A percentile compares a stretch with the other conserved stretches of the same genome.
These are phyloP conservation scores for Teunomyces gatunensis DNA, from an alignment of 805 yeast genomes.

Conservation along the genomic window DNA sequence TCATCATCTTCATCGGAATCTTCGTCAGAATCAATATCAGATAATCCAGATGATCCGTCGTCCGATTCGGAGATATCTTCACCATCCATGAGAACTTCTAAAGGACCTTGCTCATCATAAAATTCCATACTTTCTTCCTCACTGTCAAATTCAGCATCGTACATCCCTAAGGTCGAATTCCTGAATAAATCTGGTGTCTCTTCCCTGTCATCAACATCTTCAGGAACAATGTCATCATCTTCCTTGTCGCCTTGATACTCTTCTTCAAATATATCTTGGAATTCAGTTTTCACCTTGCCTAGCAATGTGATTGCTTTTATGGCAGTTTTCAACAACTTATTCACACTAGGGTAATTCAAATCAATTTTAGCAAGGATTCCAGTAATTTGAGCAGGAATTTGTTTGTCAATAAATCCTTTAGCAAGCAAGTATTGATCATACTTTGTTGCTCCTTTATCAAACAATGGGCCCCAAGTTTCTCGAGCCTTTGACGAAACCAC, in stretches of 20 bases:
- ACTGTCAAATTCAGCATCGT: constrained; percentile 72
- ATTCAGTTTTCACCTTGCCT: constrained; percentile 54
- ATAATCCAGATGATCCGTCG: constrained; percentile 20
- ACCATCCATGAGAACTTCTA: constrained; percentile 40
- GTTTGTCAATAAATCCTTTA: constrained; percentile 65
- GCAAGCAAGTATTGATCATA: constrained; percentile 65
- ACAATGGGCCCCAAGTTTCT: constrained; percentile 41
- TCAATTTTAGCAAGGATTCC: constrained; percentile 64
- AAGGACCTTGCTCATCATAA: constrained; percentile 30
- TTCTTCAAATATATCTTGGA: constrained; percentile 57
- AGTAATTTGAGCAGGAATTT: constrained; percentile 56
- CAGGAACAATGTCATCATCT: constrained; percentile 32
- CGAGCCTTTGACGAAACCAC: constrained; percentile 43
- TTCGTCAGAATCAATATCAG: constrained; percentile 27
- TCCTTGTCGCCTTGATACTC: constrained; percentile 51
- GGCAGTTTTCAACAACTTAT: constrained; percentile 54
- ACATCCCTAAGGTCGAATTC: constrained; percentile 93
- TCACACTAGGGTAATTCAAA: constrained; percentile 67
- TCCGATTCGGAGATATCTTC: constrained; percentile 28
- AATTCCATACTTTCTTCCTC: constrained; percentile 53
- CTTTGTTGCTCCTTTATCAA: constrained; percentile 47
- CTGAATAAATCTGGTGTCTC: constrained; percentile 81
- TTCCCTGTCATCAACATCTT: constrained; percentile 60
- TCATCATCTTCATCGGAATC: constrained; percentile 22
- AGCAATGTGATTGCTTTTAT: constrained; percentile 58